Evolutionary conservation across 352 stramenopile species (phyloP).

Genomic region (Plasmopara muralis): DNA sequence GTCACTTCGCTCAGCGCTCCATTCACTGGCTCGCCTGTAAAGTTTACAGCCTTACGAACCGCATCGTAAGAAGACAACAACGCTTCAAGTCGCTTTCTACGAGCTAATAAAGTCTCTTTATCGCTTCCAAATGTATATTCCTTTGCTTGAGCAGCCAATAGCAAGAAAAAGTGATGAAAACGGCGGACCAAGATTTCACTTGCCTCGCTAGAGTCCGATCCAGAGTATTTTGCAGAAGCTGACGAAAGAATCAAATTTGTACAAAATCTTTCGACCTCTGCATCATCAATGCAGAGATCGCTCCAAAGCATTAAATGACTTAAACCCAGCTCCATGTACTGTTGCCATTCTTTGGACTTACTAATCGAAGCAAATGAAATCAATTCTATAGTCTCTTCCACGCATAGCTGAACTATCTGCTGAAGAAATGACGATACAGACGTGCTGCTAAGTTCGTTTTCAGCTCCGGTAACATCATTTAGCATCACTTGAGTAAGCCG

Average conservation of each 20-base stretch:
- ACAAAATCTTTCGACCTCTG: slow-evolving; percentile 35
- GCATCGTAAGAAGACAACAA: slow-evolving; percentile 26
- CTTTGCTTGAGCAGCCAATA: slow-evolving; percentile 25
- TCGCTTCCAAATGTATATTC: slow-evolving; percentile 6
- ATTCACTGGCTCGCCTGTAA: neutral
- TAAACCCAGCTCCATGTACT: slow-evolving; percentile 36
- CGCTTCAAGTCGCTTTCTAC: slow-evolving; percentile 18
- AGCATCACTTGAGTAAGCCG: slow-evolving; percentile 32
- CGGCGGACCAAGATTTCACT: slow-evolving; percentile 22
- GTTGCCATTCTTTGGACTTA: slow-evolving; percentile 12
- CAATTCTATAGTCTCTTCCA: slow-evolving; percentile 24
- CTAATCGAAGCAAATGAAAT: neutral
- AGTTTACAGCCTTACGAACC: slow-evolving; percentile 6
- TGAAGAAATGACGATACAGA: slow-evolving; percentile 19
- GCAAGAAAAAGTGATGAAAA: slow-evolving; percentile 44
- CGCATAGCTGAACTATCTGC: slow-evolving; percentile 34
- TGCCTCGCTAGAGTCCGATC: slow-evolving; percentile 6
- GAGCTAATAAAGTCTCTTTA: slow-evolving; percentile 5
- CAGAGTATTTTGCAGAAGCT: neutral
- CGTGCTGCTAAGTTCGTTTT: slow-evolving; percentile 7
- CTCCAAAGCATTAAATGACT: slow-evolving; percentile 43
- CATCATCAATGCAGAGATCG: slow-evolving; percentile 23
- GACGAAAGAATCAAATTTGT: slow-evolving; percentile 23
- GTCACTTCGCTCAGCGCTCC: slow-evolving; percentile 1
- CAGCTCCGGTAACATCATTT: slow-evolving; percentile 1